Evolutionary conservation across 768 basidiomycete species (phyloP).

Genomic region (Pseudohyphozyma bogoriensis): DNA sequence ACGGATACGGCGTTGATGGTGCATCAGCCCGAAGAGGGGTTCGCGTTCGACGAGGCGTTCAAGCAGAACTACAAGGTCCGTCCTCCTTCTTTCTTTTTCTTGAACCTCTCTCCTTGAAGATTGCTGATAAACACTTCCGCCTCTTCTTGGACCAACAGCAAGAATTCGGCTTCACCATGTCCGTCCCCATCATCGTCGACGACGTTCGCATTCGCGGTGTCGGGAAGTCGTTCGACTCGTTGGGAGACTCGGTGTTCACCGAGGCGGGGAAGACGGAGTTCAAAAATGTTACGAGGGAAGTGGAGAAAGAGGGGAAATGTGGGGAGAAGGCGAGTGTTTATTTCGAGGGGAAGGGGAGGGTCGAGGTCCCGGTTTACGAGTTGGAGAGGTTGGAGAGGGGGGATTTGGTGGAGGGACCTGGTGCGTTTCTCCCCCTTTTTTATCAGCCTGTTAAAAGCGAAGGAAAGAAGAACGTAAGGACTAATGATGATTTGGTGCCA

Average conservation of each 20-base stretch:
- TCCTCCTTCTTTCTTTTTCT: neutral
- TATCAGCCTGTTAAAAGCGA: slow-evolving; percentile 55
- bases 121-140: neutral
- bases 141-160: slow-evolving; percentile 26
- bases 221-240: slow-evolving; percentile 74
- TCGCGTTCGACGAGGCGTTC: slow-evolving; percentile 73
- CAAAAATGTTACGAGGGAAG: slow-evolving; percentile 38
- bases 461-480: slow-evolving; percentile 39
- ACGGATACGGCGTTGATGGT: slow-evolving; percentile 90
- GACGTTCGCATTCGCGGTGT: slow-evolving; percentile 82
- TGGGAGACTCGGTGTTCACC: slow-evolving; percentile 66
- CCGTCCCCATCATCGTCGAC: slow-evolving; percentile 72
- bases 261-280: slow-evolving; percentile 54
- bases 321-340: neutral
- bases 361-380: slow-evolving; percentile 1
- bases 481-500: slow-evolving; percentile 46
- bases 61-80: slow-evolving; percentile 57
- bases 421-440: slow-evolving; percentile 46
- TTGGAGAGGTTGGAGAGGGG: neutral
- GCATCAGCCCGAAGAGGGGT: slow-evolving; percentile 40
- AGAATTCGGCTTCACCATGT: slow-evolving; percentile 71
- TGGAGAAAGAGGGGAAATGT: neutral
- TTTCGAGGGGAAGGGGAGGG: neutral
- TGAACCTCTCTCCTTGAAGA: too few relatives aligned
- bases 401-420: neutral